Conservation (phyloP, 2,329 filamentous ascomycete species). For the Fusarium annulatum region DNA sequence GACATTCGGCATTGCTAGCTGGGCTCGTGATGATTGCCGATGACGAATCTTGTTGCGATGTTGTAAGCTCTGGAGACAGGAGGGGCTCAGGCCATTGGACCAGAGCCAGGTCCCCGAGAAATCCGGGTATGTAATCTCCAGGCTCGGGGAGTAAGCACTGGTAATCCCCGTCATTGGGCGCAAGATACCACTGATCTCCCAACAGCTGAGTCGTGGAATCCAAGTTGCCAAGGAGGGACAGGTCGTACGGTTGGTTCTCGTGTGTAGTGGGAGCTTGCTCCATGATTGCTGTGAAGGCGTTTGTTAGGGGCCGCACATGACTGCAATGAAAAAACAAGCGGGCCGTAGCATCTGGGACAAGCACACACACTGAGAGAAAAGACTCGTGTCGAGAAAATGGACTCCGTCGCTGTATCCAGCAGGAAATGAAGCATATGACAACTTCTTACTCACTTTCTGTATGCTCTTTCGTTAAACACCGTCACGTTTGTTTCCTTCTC, state of each 20-base stretch:
- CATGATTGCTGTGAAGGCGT: background rate
- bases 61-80: background rate
- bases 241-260: background rate
- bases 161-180: background rate
- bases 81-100: background rate
- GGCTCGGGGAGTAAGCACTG: background rate
- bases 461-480: background rate
- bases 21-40: background rate
- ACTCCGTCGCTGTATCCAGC: too few relatives aligned
- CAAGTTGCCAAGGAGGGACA: background rate
- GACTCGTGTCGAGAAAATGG: background rate
- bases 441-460: background rate
- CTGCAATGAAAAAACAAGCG: rapidly evolving
- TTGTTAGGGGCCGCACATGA: background rate
- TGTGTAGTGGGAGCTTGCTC: background rate
- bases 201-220: background rate
- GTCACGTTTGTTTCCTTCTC: background rate
- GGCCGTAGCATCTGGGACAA: too few relatives aligned
- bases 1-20: too few relatives aligned
- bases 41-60: background rate
- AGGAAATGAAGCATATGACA: background rate
- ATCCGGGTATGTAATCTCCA: background rate
- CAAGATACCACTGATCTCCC: background rate
- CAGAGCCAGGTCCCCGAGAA: background rate
- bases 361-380: background rate